phyloP scores from a whole-genome alignment of 2,329 filamentous ascomycete genomes.

The Neofusicoccum sp. region DNA sequence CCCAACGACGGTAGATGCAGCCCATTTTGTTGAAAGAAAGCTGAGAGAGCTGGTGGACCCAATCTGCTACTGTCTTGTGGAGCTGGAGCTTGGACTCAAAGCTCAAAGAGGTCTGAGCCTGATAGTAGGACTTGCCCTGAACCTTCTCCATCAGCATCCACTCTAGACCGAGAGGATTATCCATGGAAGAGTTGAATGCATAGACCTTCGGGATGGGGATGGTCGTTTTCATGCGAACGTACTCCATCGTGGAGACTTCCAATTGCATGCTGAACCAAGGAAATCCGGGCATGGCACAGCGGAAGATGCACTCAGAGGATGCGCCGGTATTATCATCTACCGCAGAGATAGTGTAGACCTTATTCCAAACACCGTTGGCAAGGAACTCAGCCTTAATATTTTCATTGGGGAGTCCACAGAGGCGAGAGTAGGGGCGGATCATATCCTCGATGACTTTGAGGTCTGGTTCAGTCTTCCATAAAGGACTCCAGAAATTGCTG shows the following conservation, averaged over 20 bases:
- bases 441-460: conserved; percentile 6
- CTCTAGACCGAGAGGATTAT: conserved; percentile 30
- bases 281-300: conserved; percentile 27
- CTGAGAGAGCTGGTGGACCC: conserved; percentile 16
- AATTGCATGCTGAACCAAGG: conserved; percentile 27
- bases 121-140: conserved; percentile 2
- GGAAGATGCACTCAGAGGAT: conserved; percentile 31
- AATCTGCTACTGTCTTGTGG: conserved; percentile 1
- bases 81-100: neutral
- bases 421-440: neutral
- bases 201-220: conserved; percentile 27
- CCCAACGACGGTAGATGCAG: neutral
- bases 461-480: conserved; percentile 25
- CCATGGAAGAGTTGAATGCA: conserved; percentile 20
- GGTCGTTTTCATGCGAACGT: conserved; percentile 25
- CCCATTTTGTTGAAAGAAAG: conserved; percentile 21
- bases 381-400: conserved; percentile 16
- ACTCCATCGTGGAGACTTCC: conserved; percentile 29
- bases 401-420: conserved; percentile 9
- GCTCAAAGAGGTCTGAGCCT: conserved; percentile 11
- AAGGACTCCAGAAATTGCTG: neutral
- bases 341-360: conserved; percentile 24
- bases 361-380: conserved; percentile 25
- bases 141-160: conserved; percentile 32
- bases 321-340: neutral